Evolutionary conservation across 2,329 filamentous ascomycete genomes (phyloP).

Genomic region (Apiospora aurea): DNA sequence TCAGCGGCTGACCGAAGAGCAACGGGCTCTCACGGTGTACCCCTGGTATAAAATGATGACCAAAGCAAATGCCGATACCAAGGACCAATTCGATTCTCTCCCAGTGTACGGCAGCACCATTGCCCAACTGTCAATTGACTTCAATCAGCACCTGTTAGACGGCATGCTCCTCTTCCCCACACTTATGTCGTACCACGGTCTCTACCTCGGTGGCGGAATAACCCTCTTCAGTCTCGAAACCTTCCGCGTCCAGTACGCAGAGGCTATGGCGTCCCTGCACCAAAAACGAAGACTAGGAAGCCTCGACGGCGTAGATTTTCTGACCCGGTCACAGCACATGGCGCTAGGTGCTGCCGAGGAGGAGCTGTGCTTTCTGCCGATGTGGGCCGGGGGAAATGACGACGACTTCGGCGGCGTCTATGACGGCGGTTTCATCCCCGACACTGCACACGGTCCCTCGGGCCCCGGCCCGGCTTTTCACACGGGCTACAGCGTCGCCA

Average conservation of each 20-base stretch:
- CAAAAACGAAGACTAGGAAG: slow-evolving; percentile 35
- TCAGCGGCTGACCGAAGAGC: slow-evolving; percentile 34
- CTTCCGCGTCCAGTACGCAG: slow-evolving; percentile 29
- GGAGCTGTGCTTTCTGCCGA: slow-evolving; percentile 68
- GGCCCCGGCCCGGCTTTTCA: slow-evolving; percentile 42
- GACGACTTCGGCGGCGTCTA: slow-evolving; percentile 59
- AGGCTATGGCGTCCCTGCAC: slow-evolving; percentile 28
- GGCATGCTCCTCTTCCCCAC: not conserved
- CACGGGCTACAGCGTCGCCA: slow-evolving; percentile 40
- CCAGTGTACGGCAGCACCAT: not conserved
- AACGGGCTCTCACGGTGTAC: slow-evolving; percentile 40
- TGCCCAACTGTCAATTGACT: not conserved
- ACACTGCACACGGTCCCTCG: slow-evolving; percentile 38
- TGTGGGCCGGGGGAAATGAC: slow-evolving; percentile 68
- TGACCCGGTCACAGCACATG: slow-evolving; percentile 51
- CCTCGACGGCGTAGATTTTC: slow-evolving; percentile 39
- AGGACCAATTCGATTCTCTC: not conserved
- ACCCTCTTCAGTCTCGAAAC: not conserved
- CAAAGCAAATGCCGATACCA: not conserved
- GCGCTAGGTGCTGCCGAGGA: slow-evolving; percentile 60
- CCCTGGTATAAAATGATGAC: slow-evolving; percentile 1
- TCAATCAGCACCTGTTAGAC: slow-evolving; percentile 32
- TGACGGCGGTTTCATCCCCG: slow-evolving; percentile 41
- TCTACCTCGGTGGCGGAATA: not conserved
- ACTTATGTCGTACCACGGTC: not conserved